Conservation (phyloP, 1,284 basidiomycete species). For the Ceratobasidium sp. region DNA sequence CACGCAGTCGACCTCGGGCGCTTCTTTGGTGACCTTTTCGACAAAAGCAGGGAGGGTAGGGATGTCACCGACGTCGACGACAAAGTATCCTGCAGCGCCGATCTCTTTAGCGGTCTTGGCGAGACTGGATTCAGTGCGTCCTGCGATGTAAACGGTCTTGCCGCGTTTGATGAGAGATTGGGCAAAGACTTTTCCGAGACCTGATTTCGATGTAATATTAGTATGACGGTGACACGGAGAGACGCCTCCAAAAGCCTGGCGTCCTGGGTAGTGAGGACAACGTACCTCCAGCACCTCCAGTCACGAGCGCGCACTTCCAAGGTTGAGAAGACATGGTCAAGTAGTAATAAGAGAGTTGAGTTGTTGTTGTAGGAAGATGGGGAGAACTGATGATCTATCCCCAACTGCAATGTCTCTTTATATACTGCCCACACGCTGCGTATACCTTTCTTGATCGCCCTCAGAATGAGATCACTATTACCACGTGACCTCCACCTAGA, state of each 20-base stretch:
- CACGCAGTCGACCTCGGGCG: slow-evolving; percentile 56
- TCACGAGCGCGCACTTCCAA: slow-evolving; percentile 28
- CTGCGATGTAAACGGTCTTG: slow-evolving; percentile 56
- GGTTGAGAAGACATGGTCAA: slow-evolving; percentile 25
- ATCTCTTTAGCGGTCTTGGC: slow-evolving; percentile 51
- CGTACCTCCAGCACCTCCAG: slow-evolving; percentile 32
- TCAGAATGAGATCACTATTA: neutral
- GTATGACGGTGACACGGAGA: neutral
- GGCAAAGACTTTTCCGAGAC: slow-evolving; percentile 52
- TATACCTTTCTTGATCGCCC: neutral
- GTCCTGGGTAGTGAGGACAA: neutral
- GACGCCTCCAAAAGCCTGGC: no score
- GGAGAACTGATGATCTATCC: neutral
- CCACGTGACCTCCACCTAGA: slow-evolving; percentile 19
- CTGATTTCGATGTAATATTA: neutral
- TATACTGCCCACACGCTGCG: neutral
- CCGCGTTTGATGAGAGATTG: slow-evolving; percentile 52
- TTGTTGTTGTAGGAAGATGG: slow-evolving; percentile 39
- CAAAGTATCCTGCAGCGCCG: slow-evolving; percentile 52
- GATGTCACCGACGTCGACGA: slow-evolving; percentile 46
- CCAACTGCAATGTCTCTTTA: no score
- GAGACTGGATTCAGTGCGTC: slow-evolving; percentile 54
- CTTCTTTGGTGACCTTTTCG: slow-evolving; percentile 52
- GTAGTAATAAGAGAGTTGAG: neutral
- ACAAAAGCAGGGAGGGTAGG: slow-evolving; percentile 50